Evolutionary conservation across 805 yeast genomes (phyloP).

Genomic region (Candida odintsovae): DNA sequence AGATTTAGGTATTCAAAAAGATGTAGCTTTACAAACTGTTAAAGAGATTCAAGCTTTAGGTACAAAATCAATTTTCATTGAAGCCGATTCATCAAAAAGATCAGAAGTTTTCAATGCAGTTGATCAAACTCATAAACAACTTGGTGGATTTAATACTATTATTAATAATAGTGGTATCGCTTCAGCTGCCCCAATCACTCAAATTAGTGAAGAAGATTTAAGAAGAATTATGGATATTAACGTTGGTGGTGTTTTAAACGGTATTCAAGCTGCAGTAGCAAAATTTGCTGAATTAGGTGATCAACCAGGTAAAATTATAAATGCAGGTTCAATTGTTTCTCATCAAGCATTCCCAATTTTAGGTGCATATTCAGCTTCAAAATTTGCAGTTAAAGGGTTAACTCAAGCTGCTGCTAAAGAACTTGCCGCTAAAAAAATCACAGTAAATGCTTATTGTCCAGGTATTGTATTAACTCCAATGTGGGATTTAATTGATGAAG

Average conservation of each 20-base stretch:
- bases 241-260: conserved; percentile 28
- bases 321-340: conserved; percentile 32
- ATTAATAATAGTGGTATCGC: conserved; percentile 34
- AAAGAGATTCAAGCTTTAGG: conserved; percentile 19
- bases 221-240: conserved; percentile 23
- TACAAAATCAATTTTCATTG: conserved; percentile 20
- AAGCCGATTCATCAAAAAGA: conserved; percentile 22
- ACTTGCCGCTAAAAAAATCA: conserved; percentile 29
- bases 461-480: conserved; percentile 37
- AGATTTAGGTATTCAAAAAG: conserved; percentile 21
- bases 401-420: conserved; percentile 35
- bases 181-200: conserved; percentile 23
- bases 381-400: conserved; percentile 32
- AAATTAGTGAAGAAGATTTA: conserved; percentile 24
- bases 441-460: conserved; percentile 35
- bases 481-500: conserved; percentile 27
- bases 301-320: conserved; percentile 33
- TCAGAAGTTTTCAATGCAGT: conserved; percentile 24
- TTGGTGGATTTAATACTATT: conserved; percentile 31
- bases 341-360: conserved; percentile 27
- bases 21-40: conserved; percentile 19
- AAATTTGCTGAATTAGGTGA: conserved; percentile 21
- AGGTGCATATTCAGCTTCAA: conserved; percentile 30
- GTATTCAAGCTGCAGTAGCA: conserved; percentile 29
- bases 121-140: conserved; percentile 21